These are phyloP conservation scores for Thraustochytrium striatum DNA, from an alignment of 352 stramenopile genomes.

Conservation along the genomic window DNA sequence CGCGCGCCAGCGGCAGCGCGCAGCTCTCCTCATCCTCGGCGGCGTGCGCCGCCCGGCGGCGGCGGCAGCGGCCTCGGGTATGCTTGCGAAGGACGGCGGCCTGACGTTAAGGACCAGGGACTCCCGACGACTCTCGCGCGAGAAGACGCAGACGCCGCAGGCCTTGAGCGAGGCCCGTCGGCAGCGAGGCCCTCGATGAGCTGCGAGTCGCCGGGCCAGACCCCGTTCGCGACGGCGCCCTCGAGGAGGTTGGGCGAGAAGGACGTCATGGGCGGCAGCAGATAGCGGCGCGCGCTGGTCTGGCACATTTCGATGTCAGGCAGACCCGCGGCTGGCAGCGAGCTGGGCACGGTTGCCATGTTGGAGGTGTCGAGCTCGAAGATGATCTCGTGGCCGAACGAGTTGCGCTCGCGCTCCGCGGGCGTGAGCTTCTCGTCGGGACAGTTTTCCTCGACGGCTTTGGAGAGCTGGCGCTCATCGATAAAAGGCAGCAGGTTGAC, in stretches of 20 bases:
- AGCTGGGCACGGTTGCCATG: conserved; percentile 60
- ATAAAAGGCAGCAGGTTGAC: conserved; percentile 99
- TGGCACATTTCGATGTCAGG: conserved; percentile 34
- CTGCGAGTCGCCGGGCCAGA: conserved; percentile 25
- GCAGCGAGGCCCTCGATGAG: not conserved
- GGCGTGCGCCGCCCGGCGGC: not conserved
- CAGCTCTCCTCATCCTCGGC: not conserved
- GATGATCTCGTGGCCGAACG: conserved; percentile 53
- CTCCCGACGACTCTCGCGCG: conserved; percentile 64
- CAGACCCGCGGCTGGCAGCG: not conserved
- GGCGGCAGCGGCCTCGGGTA: conserved; percentile 1
- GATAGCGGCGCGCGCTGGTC: conserved; percentile 7
- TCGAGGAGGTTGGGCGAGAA: conserved; percentile 23
- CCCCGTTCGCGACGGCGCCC: not conserved
- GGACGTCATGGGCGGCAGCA: conserved; percentile 19
- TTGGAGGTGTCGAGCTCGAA: conserved; percentile 46
- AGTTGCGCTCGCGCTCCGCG: conserved; percentile 83
- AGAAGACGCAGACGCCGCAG: conserved; percentile 30
- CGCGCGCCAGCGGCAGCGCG: conserved; percentile 58
- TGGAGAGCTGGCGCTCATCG: conserved; percentile 80
- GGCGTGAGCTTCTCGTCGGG: conserved; percentile 78
- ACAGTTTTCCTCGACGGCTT: conserved; percentile 84
- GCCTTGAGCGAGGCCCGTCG: conserved; percentile 13
- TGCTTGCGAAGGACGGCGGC: conserved; percentile 12
- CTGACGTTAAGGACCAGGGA: conserved; percentile 65